Percentiles rank a stretch among this genome's conserved stretches.
Conservation (phyloP, 805 yeast species). For the Hanseniaspora thailandica region DNA sequence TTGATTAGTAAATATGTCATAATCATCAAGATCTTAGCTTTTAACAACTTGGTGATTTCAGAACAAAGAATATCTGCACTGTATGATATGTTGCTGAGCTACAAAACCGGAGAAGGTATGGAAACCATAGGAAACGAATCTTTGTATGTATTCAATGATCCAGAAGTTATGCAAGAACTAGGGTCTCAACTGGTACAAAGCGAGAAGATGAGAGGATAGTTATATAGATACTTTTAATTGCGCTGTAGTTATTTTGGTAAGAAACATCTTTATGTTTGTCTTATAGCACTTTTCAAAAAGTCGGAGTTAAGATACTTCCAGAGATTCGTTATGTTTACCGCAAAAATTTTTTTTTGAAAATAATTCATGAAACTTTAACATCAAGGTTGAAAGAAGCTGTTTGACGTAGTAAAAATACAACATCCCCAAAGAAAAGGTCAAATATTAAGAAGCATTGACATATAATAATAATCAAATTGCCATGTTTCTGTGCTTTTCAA, state of each 20-base stretch:
- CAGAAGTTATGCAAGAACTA: conserved; percentile 11
- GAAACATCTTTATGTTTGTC: background rate
- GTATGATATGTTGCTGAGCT: conserved; percentile 49
- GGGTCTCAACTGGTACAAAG: conserved; percentile 6
- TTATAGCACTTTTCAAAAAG: no score
- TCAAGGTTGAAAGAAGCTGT: no score
- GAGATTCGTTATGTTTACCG: no score
- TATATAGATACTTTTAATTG: background rate
- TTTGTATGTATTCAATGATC: conserved; percentile 9
- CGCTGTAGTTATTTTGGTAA: no score
- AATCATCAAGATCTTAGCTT: conserved; percentile 70
- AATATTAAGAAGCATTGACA: no score
- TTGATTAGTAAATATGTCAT: conserved; percentile 78
- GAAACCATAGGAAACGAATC: background rate
- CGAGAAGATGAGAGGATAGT: conserved; percentile 11
- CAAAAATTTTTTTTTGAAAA: no score
- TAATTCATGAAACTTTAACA: no score
- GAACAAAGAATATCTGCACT: conserved; percentile 68
- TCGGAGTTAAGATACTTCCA: no score
- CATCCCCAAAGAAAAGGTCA: no score
- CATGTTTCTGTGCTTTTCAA: background rate
- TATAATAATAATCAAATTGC: background rate
- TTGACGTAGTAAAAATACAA: no score
- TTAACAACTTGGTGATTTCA: conserved; percentile 75
- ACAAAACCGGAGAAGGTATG: conserved; percentile 14